Base-by-base conservation (phyloP, 371 early-diverging fungal genomes). In the Blyttiomyces sp. region DNA sequence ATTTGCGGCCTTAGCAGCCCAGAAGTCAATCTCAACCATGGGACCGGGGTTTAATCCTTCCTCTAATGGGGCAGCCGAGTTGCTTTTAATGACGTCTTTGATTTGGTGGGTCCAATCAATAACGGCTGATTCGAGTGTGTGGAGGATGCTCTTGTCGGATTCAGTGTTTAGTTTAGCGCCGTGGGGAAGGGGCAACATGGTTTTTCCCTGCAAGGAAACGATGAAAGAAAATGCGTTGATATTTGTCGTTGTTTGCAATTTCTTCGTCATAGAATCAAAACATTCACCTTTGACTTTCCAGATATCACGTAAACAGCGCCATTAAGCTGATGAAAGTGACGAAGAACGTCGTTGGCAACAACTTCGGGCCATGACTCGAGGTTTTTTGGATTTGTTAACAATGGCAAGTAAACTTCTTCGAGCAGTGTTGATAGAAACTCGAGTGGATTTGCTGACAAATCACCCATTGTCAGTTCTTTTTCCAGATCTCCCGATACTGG, bases 31-130 rank as follows among this genome's bases (percentile, higher is more conserved):
- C 59, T 84, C 84, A 16, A 84, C 79, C 68, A 73, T 69, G n/a
- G 84, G 84, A 0, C 81, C 81, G 2, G 84, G 84, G 61, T 77
- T 78, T 43, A 79, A 59, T 2, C 80, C 82, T 54, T 79, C 75
- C 23, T 84, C 80, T 16, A 84, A 64, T 4, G 80, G 79, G 6
- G 76, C 74, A 7, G 82, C 68, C 3, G 82, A 82, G 54, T 44
- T 68, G 52, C 70, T 68, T 49, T 76, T 76, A 53, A 84, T 74
- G 13, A 84, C 84, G 17, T 79, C 75, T 48, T 80, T 74, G 54
- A 82, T 82, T 63, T 84, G 84, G 63, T 82, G 79, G 3, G 82
- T 76, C 84, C 84, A 84, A 62, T 84, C 82, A 52, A 84, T 82
- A 45, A 84, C 81, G 6, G 84, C 77, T 2, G 81, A 74, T 56